phyloP scores from a whole-genome alignment of 139 green algal genomes.

The Volvox reticuliferus region DNA sequence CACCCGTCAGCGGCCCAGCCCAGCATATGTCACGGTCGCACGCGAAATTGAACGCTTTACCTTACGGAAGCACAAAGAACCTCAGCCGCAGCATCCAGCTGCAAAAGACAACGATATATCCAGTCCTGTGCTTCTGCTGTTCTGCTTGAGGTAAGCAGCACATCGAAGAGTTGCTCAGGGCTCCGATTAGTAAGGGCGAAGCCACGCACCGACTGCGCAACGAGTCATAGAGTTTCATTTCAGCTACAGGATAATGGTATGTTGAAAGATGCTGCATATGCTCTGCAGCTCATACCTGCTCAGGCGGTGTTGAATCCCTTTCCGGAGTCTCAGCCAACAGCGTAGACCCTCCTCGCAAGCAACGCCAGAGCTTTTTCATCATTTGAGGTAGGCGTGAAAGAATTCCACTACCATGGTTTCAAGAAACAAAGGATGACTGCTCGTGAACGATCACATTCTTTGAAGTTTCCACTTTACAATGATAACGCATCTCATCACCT shows the following conservation, averaged over 20 bases:
- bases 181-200: neutral
- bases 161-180: neutral
- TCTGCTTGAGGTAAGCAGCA: neutral
- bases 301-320: too few species aligned
- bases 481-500: neutral
- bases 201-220: neutral
- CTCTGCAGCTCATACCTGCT: neutral
- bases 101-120: neutral
- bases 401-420: neutral
- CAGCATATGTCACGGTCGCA: neutral
- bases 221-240: neutral
- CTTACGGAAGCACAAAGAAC: neutral
- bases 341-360: neutral
- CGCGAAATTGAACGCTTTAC: neutral
- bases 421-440: neutral
- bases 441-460: neutral
- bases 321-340: neutral
- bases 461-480: neutral
- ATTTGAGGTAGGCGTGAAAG: neutral
- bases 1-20: neutral
- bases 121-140: neutral
- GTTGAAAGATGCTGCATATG: neutral
- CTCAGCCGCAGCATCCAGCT: neutral
- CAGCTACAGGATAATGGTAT: neutral
- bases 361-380: neutral